phyloP scores from a whole-genome alignment of 331 rosid genomes.

The Acacia pycnantha region DNA sequence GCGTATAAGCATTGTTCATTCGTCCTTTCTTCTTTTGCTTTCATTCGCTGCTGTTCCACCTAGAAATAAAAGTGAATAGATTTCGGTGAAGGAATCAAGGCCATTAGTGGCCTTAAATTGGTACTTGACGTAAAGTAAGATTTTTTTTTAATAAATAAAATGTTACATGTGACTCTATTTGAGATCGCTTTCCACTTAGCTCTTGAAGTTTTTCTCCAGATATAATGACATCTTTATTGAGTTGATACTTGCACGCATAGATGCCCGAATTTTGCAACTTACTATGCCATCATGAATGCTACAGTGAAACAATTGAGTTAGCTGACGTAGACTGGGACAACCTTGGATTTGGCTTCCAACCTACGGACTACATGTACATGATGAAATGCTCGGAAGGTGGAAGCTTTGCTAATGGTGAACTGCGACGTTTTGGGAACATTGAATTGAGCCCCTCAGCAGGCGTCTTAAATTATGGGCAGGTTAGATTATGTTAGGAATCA shows the following conservation, averaged over 20 bases:
- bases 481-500: too few relatives aligned
- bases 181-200: neutral
- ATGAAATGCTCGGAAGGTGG: conserved; percentile 73
- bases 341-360: conserved; percentile 76
- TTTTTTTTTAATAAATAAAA: neutral
- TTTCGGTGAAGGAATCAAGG: neutral
- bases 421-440: conserved; percentile 86
- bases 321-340: conserved; percentile 84
- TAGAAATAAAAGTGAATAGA: neutral
- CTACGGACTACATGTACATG: conserved; percentile 88
- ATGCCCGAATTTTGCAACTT: neutral
- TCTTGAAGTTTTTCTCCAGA: neutral
- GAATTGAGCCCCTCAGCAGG: conserved; percentile 91
- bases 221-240: neutral
- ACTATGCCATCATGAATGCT: neutral
- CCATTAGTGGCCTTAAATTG: neutral
- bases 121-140: neutral
- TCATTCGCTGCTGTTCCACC: neutral
- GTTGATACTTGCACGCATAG: neutral
- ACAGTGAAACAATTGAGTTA: conserved; percentile 49
- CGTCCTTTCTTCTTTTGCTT: neutral
- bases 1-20: neutral
- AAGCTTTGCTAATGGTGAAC: conserved; percentile 70
- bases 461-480: conserved; percentile 94
- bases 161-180: neutral